These are phyloP conservation scores for Monosporascus ibericus DNA, from an alignment of 2,329 filamentous ascomycete species.

Conservation along the genomic window DNA sequence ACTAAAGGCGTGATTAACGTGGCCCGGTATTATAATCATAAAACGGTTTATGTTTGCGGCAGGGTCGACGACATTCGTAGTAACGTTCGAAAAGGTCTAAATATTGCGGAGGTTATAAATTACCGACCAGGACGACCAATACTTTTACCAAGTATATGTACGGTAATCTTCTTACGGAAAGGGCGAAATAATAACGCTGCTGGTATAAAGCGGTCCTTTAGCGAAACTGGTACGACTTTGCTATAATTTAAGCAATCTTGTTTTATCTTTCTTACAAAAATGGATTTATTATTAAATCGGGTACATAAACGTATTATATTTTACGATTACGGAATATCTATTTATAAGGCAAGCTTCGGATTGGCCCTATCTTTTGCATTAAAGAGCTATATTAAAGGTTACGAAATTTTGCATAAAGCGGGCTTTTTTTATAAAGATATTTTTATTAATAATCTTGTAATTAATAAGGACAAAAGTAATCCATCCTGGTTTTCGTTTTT, in stretches of 20 bases:
- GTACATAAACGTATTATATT: not conserved
- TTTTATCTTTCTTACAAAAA: not conserved
- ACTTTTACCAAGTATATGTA: too few species aligned
- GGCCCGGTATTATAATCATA: slow-evolving; percentile 35
- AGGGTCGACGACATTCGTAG: slow-evolving; percentile 27
- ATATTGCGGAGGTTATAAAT: slow-evolving; percentile 24
- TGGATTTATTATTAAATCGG: slow-evolving; percentile 3
- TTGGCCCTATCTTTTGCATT: slow-evolving; percentile 7
- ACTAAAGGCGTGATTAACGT: slow-evolving; percentile 31
- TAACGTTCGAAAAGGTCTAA: slow-evolving; percentile 25
- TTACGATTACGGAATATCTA: slow-evolving; percentile 6
- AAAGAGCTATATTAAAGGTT: slow-evolving; percentile 11
- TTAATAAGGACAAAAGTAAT: slow-evolving; percentile 2
- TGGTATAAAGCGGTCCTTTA: slow-evolving; percentile 2
- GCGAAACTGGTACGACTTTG: not conserved
- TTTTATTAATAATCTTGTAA: slow-evolving; percentile 14
- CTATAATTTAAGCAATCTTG: slow-evolving; percentile 3
- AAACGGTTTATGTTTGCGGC: slow-evolving; percentile 30
- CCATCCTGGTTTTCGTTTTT: slow-evolving; percentile 4
- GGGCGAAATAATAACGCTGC: too few species aligned
- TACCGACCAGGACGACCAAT: slow-evolving; percentile 4
- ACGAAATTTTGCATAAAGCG: slow-evolving; percentile 21
- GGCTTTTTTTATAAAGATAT: slow-evolving; percentile 32
- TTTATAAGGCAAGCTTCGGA: slow-evolving; percentile 8
- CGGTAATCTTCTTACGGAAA: too few species aligned